phyloP scores from a whole-genome alignment of 169 alveolate genomes.

The Babesia microti region DNA sequence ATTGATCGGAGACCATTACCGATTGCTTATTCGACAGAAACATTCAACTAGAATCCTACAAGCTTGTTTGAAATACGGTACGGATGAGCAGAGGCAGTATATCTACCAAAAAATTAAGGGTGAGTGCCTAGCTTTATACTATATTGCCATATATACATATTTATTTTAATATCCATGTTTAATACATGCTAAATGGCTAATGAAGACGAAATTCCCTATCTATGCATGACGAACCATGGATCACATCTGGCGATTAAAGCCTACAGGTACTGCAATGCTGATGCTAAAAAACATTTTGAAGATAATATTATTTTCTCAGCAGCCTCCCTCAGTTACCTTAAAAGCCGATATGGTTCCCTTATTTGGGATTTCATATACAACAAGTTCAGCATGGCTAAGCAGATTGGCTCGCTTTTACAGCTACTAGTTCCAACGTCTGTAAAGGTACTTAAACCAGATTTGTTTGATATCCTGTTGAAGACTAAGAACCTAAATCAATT shows the following conservation, averaged over 20 bases:
- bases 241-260: conserved; percentile 30
- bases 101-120: conserved; percentile 20
- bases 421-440: too few relatives aligned
- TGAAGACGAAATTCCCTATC: too few relatives aligned
- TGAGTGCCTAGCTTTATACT: conserved; percentile 10
- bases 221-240: too few relatives aligned
- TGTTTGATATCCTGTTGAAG: too few relatives aligned
- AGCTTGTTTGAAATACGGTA: conserved; percentile 48
- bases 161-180: too few relatives aligned
- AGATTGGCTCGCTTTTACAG: conserved; percentile 16
- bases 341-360: conserved; percentile 29
- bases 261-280: conserved; percentile 35
- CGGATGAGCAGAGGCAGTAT: conserved; percentile 2
- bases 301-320: conserved; percentile 34
- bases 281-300: conserved; percentile 20
- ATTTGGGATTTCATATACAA: conserved; percentile 41
- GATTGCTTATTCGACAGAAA: too few relatives aligned
- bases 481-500: too few relatives aligned
- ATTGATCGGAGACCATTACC: too few relatives aligned
- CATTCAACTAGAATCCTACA: conserved; percentile 36
- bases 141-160: too few relatives aligned
- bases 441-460: too few relatives aligned
- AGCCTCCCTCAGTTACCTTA: conserved; percentile 7
- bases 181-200: too few relatives aligned
- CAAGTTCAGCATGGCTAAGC: conserved; percentile 35